phyloP scores from a whole-genome alignment of 179 eudicot species.

The Silene noctiflora region DNA sequence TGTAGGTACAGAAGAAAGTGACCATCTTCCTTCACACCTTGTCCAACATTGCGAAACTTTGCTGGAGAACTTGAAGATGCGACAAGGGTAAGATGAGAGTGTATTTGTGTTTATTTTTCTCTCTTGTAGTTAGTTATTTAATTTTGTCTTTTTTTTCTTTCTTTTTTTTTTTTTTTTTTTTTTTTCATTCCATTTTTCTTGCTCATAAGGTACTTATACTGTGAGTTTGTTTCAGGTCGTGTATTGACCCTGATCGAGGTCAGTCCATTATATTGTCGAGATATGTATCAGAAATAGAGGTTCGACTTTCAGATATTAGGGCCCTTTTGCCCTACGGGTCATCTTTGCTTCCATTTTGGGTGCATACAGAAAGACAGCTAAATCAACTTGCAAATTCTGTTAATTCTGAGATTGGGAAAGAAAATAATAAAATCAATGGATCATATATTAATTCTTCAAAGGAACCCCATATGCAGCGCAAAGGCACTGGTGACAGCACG shows the following conservation, averaged over 20 bases:
- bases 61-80: conserved; percentile 55
- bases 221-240: conserved; percentile 38
- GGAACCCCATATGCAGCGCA: conserved; percentile 24
- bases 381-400: conserved; percentile 56
- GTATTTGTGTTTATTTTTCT: neutral
- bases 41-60: conserved; percentile 50
- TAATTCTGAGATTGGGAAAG: conserved; percentile 35
- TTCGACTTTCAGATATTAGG: conserved; percentile 73
- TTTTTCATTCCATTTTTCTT: neutral
- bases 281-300: conserved; percentile 61
- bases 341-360: conserved; percentile 79
- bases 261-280: conserved; percentile 45
- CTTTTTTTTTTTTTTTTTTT: neutral
- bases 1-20: conserved; percentile 33
- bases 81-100: conserved; percentile 45
- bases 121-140: neutral
- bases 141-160: neutral
- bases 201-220: neutral
- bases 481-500: conserved; percentile 26
- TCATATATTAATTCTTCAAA: conserved; percentile 23
- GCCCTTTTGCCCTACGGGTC: conserved; percentile 62
- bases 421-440: conserved; percentile 22
- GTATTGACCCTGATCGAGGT: conserved; percentile 22
- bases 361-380: conserved; percentile 64
- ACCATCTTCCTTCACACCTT: conserved; percentile 44